A percentile compares a stretch with the other conserved stretches of the same genome.
These are phyloP conservation scores for Scutellaria galericulata DNA, from an alignment of 257 asterid species.

Conservation along the genomic window DNA sequence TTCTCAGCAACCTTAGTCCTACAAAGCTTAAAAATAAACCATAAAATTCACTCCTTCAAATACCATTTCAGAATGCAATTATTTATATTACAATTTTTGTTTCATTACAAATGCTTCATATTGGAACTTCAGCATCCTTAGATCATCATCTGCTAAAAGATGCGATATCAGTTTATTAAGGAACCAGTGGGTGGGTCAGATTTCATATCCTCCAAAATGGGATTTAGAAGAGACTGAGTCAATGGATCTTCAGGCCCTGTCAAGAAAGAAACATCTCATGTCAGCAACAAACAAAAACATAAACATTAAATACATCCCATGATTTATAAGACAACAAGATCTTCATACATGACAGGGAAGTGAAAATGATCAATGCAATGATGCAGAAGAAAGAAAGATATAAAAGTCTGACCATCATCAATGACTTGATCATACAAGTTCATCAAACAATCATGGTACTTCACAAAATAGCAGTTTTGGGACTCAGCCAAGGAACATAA, in stretches of 20 bases:
- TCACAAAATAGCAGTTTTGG: no score
- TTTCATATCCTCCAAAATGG: constrained; percentile 82
- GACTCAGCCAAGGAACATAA: no score
- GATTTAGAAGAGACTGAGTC: constrained; percentile 56
- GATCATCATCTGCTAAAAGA: not conserved
- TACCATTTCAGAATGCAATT: not conserved
- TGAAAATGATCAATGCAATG: not conserved
- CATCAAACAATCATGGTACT: no score
- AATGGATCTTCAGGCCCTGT: constrained; percentile 79
- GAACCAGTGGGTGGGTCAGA: constrained; percentile 78
- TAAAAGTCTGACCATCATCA: constrained; percentile 59
- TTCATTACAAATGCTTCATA: not conserved
- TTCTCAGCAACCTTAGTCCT: not conserved
- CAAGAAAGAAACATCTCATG: constrained; percentile 13
- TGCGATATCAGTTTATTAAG: constrained; percentile 43
- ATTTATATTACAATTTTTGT: not conserved
- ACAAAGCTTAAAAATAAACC: not conserved
- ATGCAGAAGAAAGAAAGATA: not conserved
- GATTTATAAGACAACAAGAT: not conserved
- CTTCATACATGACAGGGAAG: not conserved
- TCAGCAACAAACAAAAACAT: not conserved
- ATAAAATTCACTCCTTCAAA: not conserved
- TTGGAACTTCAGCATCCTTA: not conserved
- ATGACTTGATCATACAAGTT: constrained; percentile 57
- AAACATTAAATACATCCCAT: not conserved